Evolutionary conservation across 345 rosid genomes (phyloP).

Genomic region (Eucalyptus marginata): DNA sequence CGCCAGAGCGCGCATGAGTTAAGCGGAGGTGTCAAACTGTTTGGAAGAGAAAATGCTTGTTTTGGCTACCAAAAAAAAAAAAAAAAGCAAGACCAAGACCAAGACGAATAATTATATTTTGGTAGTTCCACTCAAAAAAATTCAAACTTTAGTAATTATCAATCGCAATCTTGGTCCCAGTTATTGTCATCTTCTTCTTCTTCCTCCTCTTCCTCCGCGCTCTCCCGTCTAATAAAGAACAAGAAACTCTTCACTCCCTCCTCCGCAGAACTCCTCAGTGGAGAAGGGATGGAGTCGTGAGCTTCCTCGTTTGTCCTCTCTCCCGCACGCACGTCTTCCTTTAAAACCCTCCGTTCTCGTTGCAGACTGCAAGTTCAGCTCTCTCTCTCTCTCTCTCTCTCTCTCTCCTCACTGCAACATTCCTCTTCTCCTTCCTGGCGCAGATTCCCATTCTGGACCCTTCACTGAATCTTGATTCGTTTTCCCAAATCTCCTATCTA

Average conservation of each 20-base stretch:
- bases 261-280: not conserved
- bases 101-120: not conserved
- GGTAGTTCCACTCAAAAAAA: not conserved
- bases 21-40: not conserved
- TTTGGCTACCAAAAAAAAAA: not conserved
- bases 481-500: not conserved
- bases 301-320: not conserved
- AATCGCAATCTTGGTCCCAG: not conserved
- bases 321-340: not conserved
- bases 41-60: not conserved
- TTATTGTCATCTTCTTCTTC: slow-evolving; percentile 12
- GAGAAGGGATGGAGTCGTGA: not conserved
- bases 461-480: not conserved
- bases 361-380: not conserved
- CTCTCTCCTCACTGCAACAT: not conserved
- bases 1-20: not conserved
- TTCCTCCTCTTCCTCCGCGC: not conserved
- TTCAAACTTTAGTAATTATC: not conserved
- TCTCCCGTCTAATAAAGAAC: not conserved
- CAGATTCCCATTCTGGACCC: not conserved
- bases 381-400: not conserved
- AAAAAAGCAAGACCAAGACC: not conserved
- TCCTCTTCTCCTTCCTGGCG: not conserved
- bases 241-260: not conserved
- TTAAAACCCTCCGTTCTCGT: not conserved